Conservation (phyloP, 1,139 yeast species). For the Barnettozyma hawaiiensis region DNA sequence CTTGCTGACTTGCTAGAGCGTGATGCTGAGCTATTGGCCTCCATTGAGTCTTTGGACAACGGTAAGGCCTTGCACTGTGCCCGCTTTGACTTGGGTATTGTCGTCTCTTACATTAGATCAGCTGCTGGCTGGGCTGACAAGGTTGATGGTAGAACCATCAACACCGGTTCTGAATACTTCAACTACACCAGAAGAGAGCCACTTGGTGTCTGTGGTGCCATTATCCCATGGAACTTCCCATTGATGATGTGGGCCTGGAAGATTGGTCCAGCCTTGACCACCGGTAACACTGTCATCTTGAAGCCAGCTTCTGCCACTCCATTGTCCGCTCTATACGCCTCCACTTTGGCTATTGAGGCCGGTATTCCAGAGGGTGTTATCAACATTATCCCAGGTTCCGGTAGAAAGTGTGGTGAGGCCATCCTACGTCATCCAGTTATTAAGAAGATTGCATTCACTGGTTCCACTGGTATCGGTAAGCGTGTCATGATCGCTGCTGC, state of each 20-base stretch:
- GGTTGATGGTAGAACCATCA: conserved; percentile 61
- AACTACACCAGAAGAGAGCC: conserved; percentile 61
- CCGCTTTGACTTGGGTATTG: conserved; percentile 52
- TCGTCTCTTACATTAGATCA: conserved; percentile 53
- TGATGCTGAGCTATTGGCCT: conserved; percentile 54
- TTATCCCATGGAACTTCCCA: conserved; percentile 89
- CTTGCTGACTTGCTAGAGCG: conserved; percentile 62
- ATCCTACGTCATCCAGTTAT: conserved; percentile 62
- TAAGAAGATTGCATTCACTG: conserved; percentile 81
- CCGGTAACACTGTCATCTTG: conserved; percentile 76
- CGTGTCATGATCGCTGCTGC: conserved; percentile 71
- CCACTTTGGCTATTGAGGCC: conserved; percentile 56
- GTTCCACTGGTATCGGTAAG: conserved; percentile 80
- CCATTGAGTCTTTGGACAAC: conserved; percentile 76
- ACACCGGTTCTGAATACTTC: conserved; percentile 57
- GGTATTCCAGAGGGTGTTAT: conserved; percentile 79
- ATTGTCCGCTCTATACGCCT: conserved; percentile 63
- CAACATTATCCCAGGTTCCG: conserved; percentile 72
- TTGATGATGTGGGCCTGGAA: conserved; percentile 82
- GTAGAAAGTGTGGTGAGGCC: conserved; percentile 73
- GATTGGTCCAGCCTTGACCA: conserved; percentile 76
- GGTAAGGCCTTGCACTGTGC: conserved; percentile 66
- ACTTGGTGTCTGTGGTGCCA: conserved; percentile 75
- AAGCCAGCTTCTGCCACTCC: conserved; percentile 86
- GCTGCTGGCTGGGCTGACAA: conserved; percentile 85